Evolutionary conservation across 306 rosid genomes (phyloP), one percentile per base, ranked within the genome.

Genomic region (Rosa chinensis): DNA sequence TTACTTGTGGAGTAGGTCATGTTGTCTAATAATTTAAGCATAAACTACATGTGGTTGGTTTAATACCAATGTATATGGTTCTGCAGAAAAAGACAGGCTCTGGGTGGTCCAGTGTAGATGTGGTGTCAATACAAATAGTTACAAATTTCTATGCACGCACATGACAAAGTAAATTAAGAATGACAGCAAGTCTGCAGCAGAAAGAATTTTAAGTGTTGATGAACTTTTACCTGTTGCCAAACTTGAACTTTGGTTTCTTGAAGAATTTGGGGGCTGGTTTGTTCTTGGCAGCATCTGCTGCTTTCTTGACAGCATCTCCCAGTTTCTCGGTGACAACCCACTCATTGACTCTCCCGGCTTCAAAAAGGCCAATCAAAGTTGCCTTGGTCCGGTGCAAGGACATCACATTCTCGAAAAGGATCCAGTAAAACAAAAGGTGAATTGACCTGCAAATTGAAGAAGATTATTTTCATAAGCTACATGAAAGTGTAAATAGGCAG

Each of bases 271-370:
- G 56, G 68, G 70, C 78, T 55, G 87, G 77, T 82, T 93, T 89
- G 82, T 79, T 91, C 90, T 88, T 91, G 78, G 89, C 85, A 66
- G 93, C 89, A 85, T 91, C 99, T 63, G 85, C 91, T 69, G 93
- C 64, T 78, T 94, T 89, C 82, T 93, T 95, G 45, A 73, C 83
- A 45, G 86, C 86, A 66, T 96, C 99, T 81, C 99, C 99, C 6
- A 96, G 93, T 76, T 96, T 96, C 81, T 93, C 98, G 13, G 99
- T 96, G 69, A 96, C 99, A 82, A 96, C 96, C 99, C 99, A 96
- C 83, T 96, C 99, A 48, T 96, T 96, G 40, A 83, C 98, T 78
- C 98, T 86, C 0, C 97, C 99, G 8, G 88, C 89, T 81, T 93
- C 99, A 1, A 96, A 76, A 20, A 96, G 85, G 72, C 99, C 99